Evolutionary conservation across 495 filamentous ascomycete species (phyloP), one percentile per base, ranked within the genome.

Genomic region (Hypoxylon lenormandii): DNA sequence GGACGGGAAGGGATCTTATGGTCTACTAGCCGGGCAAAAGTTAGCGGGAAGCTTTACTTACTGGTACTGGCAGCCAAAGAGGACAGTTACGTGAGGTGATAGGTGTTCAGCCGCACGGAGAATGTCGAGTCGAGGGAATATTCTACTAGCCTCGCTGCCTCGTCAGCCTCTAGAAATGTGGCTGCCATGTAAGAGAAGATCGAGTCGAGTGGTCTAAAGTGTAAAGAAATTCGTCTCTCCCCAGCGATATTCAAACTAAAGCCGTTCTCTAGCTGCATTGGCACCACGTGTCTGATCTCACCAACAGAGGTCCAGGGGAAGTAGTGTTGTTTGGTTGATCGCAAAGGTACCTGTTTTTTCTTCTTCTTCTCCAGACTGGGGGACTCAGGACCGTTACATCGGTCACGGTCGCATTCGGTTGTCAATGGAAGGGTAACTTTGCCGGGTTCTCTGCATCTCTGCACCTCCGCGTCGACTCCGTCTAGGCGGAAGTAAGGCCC

Each of bases 381-480:
- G 67, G 49, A 58, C 33, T 57, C 47, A 63, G 68, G 16, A 62
- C 62, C 61, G 61, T 71, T 21, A 37, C 60, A 66, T 63, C 40
- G 30, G 61, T 63, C 68, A 71, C 68, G 23, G 68, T 71, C 30
- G 47, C 68, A 71, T 71, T 48, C 62, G 56, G 62, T 47, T 62
- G 62, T 36, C 23, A 40, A 55, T 66, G 62, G 23, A 61, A 71
- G 52, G 62, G 62, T 66, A 19, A 54, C 57, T 63, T 55, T 30
- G 19, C 26, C 42, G 16, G 38, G 15, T 61, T 59, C 48, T 66
- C 26, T 47, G 26, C 57, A 33, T 3, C 30, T 28, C 26, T 28
- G 26, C 26, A 28, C 30, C 60, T n/a, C n/a, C n/a, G n/a, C n/a
- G n/a, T n/a, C 45, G 50, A 61, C 43, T 71, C 56, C 68, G 51